phyloP scores from a whole-genome alignment of 805 yeast species.

The Wickerhamomyces alni region DNA sequence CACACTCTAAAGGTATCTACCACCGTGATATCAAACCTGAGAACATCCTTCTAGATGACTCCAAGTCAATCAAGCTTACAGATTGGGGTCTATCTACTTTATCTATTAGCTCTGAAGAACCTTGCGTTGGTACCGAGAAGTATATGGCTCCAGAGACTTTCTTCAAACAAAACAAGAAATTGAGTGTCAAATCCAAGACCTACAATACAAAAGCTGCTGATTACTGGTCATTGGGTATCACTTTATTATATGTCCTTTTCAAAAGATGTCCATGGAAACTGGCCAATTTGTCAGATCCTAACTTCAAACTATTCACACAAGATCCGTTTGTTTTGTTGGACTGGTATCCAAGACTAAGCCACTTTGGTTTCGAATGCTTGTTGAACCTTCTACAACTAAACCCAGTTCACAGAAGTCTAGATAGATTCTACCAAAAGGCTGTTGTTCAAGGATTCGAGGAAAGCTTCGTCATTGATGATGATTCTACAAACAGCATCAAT shows the following conservation, averaged over 20 bases:
- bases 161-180: constrained; percentile 28
- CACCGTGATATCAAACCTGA: constrained; percentile 76
- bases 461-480: background rate
- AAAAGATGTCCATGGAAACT: constrained; percentile 76
- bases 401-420: constrained; percentile 48
- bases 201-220: constrained; percentile 78
- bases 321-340: constrained; percentile 68
- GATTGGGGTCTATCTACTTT: constrained; percentile 69
- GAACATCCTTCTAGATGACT: constrained; percentile 47
- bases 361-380: constrained; percentile 62
- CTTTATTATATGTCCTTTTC: constrained; percentile 70
- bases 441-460: background rate
- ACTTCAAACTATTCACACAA: constrained; percentile 61
- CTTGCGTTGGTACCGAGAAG: constrained; percentile 69
- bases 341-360: constrained; percentile 68
- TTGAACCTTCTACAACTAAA: constrained; percentile 62
- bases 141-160: constrained; percentile 92
- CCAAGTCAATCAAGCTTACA: constrained; percentile 54
- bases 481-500: background rate
- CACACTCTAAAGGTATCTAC: constrained; percentile 54
- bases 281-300: constrained; percentile 64
- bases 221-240: constrained; percentile 84
- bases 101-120: constrained; percentile 23
- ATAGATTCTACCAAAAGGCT: constrained; percentile 8
- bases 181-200: constrained; percentile 5